phyloP scores from a whole-genome alignment of 192 early-diverging fungal genomes.

The Podila minutissima region DNA sequence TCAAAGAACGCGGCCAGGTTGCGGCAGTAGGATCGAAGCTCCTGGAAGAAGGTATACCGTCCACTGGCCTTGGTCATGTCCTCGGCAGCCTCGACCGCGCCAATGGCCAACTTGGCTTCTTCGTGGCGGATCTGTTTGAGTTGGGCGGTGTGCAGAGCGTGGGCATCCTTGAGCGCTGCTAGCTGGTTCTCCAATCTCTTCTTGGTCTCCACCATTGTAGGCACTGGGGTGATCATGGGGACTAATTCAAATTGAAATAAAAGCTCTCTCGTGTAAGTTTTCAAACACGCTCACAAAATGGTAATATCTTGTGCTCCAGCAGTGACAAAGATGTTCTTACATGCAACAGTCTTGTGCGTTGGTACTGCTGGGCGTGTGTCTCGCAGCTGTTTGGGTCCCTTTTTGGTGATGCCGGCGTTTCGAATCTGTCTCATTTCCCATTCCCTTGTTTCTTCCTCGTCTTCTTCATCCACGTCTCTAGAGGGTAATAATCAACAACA shows the following conservation, averaged over 20 bases:
- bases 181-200: conserved; percentile 35
- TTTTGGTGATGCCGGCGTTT: conserved; percentile 53
- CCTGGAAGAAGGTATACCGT: conserved; percentile 66
- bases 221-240: conserved; percentile 49
- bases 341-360: conserved; percentile 15
- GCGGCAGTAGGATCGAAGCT: conserved; percentile 54
- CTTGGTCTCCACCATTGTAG: conserved; percentile 52
- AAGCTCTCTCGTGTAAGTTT: no score
- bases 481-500: background rate
- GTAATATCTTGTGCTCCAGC: no score
- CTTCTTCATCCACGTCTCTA: conserved; percentile 58
- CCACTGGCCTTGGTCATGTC: conserved; percentile 50
- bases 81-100: conserved; percentile 42
- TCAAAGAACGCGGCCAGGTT: conserved; percentile 65
- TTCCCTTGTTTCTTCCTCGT: conserved; percentile 59
- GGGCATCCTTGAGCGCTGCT: conserved; percentile 26
- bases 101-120: conserved; percentile 26
- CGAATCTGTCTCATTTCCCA: conserved; percentile 68
- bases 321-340: conserved; percentile 11
- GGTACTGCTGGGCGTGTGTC: conserved; percentile 16
- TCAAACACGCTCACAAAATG: no score
- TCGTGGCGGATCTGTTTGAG: conserved; percentile 50
- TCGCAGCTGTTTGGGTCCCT: conserved; percentile 33
- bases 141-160: conserved; percentile 46
- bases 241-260: conserved; percentile 41